Evolutionary conservation across 1,139 yeast genomes (phyloP).

Genomic region (Candida freyschussii): DNA sequence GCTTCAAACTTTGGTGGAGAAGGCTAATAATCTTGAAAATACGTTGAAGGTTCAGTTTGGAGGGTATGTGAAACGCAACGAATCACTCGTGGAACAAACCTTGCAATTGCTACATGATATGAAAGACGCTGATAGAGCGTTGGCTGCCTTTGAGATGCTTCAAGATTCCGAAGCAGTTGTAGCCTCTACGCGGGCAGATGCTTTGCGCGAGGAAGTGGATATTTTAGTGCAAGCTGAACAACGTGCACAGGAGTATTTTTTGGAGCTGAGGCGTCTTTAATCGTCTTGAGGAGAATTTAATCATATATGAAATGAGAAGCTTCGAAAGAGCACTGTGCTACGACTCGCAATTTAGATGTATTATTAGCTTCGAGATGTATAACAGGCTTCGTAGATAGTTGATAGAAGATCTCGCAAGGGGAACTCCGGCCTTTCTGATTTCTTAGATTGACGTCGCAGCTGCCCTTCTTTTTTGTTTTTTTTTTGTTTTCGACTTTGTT

Average conservation of each 20-base stretch:
- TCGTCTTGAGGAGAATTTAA: too few species aligned
- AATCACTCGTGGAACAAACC: constrained; percentile 27
- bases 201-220: constrained; percentile 38
- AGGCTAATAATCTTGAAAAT: constrained; percentile 33
- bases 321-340: too few species aligned
- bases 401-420: too few species aligned
- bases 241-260: constrained; percentile 31
- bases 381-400: too few species aligned
- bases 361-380: too few species aligned
- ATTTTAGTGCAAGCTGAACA: constrained; percentile 36
- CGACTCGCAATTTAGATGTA: too few species aligned
- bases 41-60: constrained; percentile 29
- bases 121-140: constrained; percentile 26
- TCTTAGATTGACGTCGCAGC: too few species aligned
- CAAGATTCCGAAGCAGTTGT: constrained; percentile 32
- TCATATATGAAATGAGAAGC: too few species aligned
- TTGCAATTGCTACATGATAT: constrained; percentile 27
- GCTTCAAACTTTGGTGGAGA: constrained; percentile 25
- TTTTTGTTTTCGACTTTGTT: constrained; percentile 1
- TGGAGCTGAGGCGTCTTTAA: constrained; percentile 26
- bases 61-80: constrained; percentile 34
- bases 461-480: too few species aligned
- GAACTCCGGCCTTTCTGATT: too few species aligned
- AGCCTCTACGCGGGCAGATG: constrained; percentile 28
- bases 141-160: constrained; percentile 26